Evolutionary conservation across 2,329 filamentous ascomycete species (phyloP).

Genomic region (Stagonosporopsis cucurbitacearum): DNA sequence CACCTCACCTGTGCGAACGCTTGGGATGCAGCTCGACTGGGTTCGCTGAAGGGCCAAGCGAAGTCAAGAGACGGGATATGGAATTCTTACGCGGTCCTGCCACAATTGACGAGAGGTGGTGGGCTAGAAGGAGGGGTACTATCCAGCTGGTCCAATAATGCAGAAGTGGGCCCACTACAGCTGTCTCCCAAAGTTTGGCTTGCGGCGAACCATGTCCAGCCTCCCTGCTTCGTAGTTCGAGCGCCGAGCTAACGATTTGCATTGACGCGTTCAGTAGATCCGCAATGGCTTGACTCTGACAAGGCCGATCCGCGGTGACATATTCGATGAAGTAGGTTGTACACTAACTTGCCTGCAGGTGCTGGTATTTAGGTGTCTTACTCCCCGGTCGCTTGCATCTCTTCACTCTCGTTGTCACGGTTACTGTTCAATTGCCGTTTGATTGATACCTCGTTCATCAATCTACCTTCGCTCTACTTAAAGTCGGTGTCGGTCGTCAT

Average conservation of each 20-base stretch:
- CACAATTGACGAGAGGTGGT: conserved; percentile 19
- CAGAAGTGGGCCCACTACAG: conserved; percentile 16
- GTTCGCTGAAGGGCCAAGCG: conserved; percentile 22
- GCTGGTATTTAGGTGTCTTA: conserved; percentile 41
- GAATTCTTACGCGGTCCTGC: conserved; percentile 14
- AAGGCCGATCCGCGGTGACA: conserved; percentile 30
- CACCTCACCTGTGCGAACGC: conserved; percentile 1
- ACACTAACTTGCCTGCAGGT: conserved; percentile 21
- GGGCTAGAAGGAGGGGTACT: conserved; percentile 35
- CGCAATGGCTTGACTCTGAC: conserved; percentile 25
- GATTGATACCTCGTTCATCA: conserved; percentile 51
- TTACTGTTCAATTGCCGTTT: conserved; percentile 25
- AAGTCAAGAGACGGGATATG: conserved; percentile 29
- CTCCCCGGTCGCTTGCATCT: conserved; percentile 24
- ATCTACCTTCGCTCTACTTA: conserved; percentile 35
- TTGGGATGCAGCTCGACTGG: conserved; percentile 8
- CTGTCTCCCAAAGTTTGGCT: conserved; percentile 12
- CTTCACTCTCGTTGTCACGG: conserved; percentile 36
- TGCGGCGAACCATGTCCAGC: conserved; percentile 28
- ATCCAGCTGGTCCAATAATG: conserved; percentile 30
- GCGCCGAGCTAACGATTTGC: conserved; percentile 30
- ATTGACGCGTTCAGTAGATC: conserved; percentile 42
- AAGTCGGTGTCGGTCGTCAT: conserved; percentile 9
- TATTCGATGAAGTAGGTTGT: conserved; percentile 32
- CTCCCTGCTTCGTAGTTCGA: conserved; percentile 29